Base-by-base conservation (phyloP, 352 stramenopile species). In the Pythium dissimile region DNA sequence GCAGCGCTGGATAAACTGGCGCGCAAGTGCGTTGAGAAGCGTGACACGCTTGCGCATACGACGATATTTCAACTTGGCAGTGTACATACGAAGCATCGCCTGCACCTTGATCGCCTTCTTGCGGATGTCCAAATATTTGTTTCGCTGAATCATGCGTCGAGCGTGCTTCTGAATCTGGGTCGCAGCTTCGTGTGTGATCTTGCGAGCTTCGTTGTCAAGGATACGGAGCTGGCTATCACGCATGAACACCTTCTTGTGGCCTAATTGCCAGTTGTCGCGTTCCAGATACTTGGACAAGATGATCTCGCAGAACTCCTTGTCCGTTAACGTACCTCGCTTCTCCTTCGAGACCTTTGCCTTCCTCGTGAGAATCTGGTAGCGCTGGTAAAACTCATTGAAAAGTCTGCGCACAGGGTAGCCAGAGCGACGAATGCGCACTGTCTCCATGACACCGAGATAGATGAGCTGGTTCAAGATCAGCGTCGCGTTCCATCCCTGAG, bases 361-460 rank as follows among this genome's bases (percentile, higher is more conserved):
- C 13, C 84, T 66, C 7, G 84, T 92, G 34, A 95, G 59, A 48
- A 95, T 89, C 66, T 92, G 76, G 67, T 96, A 96, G 47, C 89
- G 90, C n/a, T 89, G 68, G 42, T 89, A 62, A 45, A 96, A 96
- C 54, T 95, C 86, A 30, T 77, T 73, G 60, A 95, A 95, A n/a
- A 86, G 68, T 8, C 85, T 75, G 28, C 87, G 87, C 43, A 96
- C 85, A 20, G 87, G 87, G 44, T 92, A 96, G 37, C 87, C 87
- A 0, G 84, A 94, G 11, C 86, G 78, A 66, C 87, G 82, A 67
- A 96, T 96, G 35, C 85, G 85, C 46, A 96, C 87, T 18, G 85
- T 96, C 38, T 96, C 87, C 84, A 96, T 94, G 18, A 96, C 87
- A 55, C 87, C 87, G 16, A 96, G 70, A 53, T 94, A 94, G 28